These are phyloP conservation scores for Citrus australasica DNA, from an alignment of 345 rosid species.

Conservation along the genomic window DNA sequence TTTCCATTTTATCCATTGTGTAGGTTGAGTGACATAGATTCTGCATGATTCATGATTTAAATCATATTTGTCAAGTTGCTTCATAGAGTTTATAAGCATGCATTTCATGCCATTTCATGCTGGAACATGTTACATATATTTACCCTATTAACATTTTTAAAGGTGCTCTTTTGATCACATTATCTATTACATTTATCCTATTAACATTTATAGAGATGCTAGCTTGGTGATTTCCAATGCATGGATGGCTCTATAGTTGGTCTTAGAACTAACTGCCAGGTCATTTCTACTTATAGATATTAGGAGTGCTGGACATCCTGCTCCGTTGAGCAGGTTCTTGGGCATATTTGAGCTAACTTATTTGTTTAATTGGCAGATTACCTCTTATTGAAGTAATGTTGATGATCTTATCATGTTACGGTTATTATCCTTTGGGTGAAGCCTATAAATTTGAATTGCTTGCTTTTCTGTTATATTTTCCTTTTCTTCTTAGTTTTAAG, in stretches of 20 bases:
- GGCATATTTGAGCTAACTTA: neutral
- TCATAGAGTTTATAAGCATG: neutral
- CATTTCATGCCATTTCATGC: neutral
- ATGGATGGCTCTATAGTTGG: neutral
- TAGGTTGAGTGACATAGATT: constrained; percentile 27
- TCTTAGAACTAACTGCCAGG: neutral
- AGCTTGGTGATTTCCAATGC: neutral
- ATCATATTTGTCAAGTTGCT: constrained; percentile 11
- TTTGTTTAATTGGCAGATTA: neutral
- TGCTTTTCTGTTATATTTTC: neutral
- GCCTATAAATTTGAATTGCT: neutral
- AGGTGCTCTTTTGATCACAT: neutral
- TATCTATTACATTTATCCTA: too few relatives aligned
- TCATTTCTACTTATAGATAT: neutral
- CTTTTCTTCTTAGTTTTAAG: neutral
- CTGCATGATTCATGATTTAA: constrained; percentile 16
- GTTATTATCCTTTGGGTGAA: neutral
- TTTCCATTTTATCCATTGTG: constrained; percentile 34
- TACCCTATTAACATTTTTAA: neutral
- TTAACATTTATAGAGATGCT: too few relatives aligned
- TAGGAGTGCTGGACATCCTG: neutral
- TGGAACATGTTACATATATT: neutral
- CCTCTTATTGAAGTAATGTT: neutral
- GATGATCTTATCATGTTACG: neutral
- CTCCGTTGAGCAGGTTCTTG: neutral